Conservation (phyloP, 1,139 yeast species). For the Petasospora rhodanensis region DNA sequence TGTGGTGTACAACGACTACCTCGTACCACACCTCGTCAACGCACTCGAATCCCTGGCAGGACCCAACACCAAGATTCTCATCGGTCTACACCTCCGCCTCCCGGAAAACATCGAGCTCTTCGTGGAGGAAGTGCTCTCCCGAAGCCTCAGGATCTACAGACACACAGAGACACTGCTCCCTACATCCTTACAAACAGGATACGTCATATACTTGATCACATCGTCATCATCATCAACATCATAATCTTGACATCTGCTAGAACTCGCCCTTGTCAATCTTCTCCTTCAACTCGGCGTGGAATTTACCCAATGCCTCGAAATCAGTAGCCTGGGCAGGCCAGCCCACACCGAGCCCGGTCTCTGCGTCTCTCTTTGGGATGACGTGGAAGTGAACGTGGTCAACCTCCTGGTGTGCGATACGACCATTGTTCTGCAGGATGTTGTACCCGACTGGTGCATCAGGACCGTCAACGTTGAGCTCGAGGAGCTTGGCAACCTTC, state of each 20-base stretch:
- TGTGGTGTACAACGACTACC: conserved; percentile 62
- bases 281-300: conserved; percentile 58
- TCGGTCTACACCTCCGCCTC: conserved; percentile 56
- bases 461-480: conserved; percentile 56
- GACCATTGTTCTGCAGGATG: conserved; percentile 85
- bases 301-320: conserved; percentile 59
- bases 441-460: conserved; percentile 77
- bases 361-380: conserved; percentile 75
- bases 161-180: conserved; percentile 32
- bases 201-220: conserved; percentile 36
- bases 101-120: conserved; percentile 48
- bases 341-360: conserved; percentile 75
- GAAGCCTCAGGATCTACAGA: conserved; percentile 45
- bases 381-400: conserved; percentile 96
- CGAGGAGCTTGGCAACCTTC: conserved; percentile 68
- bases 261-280: conserved; percentile 36
- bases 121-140: conserved; percentile 31
- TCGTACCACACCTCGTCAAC: conserved; percentile 47
- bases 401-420: conserved; percentile 90
- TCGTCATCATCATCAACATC: conserved; percentile 1
- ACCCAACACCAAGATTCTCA: conserved; percentile 34
- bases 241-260: conserved; percentile 2
- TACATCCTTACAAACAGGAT: conserved; percentile 35
- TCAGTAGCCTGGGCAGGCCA: conserved; percentile 89
- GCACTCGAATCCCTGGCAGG: conserved; percentile 38